Percentiles rank a stretch among this genome's conserved stretches.
Conservation (phyloP, 164 flowering plant species). For the Umbellularia californica region DNA sequence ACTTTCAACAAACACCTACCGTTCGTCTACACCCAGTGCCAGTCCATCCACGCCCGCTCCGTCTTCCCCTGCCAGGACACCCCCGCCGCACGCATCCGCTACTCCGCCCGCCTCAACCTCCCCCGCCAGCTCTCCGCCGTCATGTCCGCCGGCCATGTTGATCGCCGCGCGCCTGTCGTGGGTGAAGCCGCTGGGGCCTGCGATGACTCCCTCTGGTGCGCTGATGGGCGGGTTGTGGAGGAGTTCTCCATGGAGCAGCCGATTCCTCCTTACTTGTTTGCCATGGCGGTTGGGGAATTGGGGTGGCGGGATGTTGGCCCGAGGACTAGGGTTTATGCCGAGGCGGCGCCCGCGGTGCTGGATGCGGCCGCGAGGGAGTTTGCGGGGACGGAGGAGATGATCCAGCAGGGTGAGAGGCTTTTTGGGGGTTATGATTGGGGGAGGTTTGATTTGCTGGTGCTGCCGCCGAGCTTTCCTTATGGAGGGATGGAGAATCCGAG, state of each 20-base stretch:
- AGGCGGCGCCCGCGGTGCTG: slow-evolving; percentile 48
- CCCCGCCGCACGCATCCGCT: slow-evolving; percentile 70
- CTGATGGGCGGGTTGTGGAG: slow-evolving; percentile 76
- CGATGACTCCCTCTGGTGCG: slow-evolving; percentile 62
- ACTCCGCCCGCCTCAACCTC: slow-evolving; percentile 58
- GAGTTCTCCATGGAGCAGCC: slow-evolving; percentile 91
- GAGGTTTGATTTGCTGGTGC: slow-evolving; percentile 83
- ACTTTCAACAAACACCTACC: slow-evolving; percentile 59
- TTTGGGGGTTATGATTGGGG: slow-evolving; percentile 94
- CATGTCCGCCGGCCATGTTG: slow-evolving; percentile 72
- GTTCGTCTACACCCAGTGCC: slow-evolving; percentile 92
- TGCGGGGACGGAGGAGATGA: slow-evolving; percentile 90
- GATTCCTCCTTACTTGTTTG: slow-evolving; percentile 87
- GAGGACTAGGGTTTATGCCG: slow-evolving; percentile 79
- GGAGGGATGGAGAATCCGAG: slow-evolving; percentile 99
- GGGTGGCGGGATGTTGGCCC: slow-evolving; percentile 80
- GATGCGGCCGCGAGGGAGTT: slow-evolving; percentile 83
- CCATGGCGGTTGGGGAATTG: slow-evolving; percentile 82
- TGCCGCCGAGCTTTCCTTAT: slow-evolving; percentile 98
- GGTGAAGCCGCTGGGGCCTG: slow-evolving; percentile 36
- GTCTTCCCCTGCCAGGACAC: slow-evolving; percentile 97
- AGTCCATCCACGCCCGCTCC: slow-evolving; percentile 83
- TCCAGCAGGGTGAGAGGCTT: slow-evolving; percentile 78
- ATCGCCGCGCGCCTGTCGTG: slow-evolving; percentile 45
- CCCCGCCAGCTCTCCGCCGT: slow-evolving; percentile 71